Conservation (phyloP, 192 early-diverging fungal genomes). For the Oehlia diaphana region DNA sequence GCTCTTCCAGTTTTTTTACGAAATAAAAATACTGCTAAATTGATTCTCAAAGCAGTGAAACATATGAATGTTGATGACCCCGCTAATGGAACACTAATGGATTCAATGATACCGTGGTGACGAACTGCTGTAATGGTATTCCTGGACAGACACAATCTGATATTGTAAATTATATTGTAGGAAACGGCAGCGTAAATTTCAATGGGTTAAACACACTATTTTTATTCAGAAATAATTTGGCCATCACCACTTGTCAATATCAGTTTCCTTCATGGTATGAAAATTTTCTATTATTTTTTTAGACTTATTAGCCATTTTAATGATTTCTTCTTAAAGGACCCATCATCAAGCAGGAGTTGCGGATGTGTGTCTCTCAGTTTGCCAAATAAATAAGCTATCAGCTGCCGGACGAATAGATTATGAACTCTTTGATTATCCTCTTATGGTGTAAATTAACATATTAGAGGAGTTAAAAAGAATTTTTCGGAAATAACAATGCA, state of each 20-base stretch:
- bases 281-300: not conserved
- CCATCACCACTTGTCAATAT: not conserved
- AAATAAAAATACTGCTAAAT: not conserved
- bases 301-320: too few relatives aligned
- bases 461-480: too few relatives aligned
- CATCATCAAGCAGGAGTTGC: too few relatives aligned
- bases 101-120: not conserved
- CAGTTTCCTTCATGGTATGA: constrained; percentile 6
- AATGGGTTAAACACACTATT: not conserved
- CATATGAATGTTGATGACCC: not conserved
- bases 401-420: constrained; percentile 5
- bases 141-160: not conserved
- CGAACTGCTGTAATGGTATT: constrained; percentile 1
- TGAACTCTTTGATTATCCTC: constrained; percentile 12
- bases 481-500: too few relatives aligned
- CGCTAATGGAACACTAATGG: constrained; percentile 7
- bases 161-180: constrained; percentile 16
- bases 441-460: not conserved
- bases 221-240: not conserved
- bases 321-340: too few relatives aligned
- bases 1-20: not conserved
- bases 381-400: constrained; percentile 18
- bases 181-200: not conserved
- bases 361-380: not conserved
- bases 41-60: not conserved